These are phyloP conservation scores for Lentinula boryana DNA, from an alignment of 768 basidiomycete species.

Conservation along the genomic window DNA sequence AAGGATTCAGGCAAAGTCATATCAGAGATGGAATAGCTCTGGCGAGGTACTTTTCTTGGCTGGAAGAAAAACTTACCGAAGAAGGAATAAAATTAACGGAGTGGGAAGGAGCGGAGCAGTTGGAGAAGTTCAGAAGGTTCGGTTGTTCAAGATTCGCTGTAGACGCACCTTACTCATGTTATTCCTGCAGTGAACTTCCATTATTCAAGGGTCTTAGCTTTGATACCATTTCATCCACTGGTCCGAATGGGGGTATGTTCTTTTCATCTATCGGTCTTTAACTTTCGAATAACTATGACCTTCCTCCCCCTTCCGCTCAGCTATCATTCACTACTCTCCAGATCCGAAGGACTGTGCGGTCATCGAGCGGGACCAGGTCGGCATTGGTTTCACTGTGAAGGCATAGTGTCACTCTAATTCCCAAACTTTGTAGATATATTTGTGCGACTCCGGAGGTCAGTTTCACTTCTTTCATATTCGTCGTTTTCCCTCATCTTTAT, in stretches of 20 bases:
- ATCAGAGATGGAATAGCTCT: slow-evolving; percentile 88
- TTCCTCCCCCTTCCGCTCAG: slow-evolving; percentile 26
- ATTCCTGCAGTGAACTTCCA: slow-evolving; percentile 53
- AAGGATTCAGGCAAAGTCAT: slow-evolving; percentile 86
- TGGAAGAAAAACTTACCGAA: slow-evolving; percentile 73
- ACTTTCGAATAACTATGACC: not conserved
- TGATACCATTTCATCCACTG: slow-evolving; percentile 86
- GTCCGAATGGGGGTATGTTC: slow-evolving; percentile 79
- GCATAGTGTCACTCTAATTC: not conserved
- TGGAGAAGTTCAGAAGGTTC: slow-evolving; percentile 79
- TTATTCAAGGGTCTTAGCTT: slow-evolving; percentile 88
- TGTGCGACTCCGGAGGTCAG: slow-evolving; percentile 79
- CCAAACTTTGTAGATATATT: slow-evolving; percentile 27
- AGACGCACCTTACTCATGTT: not conserved
- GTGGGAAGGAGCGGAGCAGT: slow-evolving; percentile 68
- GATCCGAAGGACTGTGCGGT: slow-evolving; percentile 66
- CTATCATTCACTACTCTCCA: slow-evolving; percentile 92
- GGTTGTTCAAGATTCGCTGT: slow-evolving; percentile 19
- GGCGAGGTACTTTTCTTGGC: slow-evolving; percentile 88
- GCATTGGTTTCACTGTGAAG: not conserved
- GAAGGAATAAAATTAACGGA: slow-evolving; percentile 63
- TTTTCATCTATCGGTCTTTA: not conserved
- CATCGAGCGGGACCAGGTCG: slow-evolving; percentile 70
- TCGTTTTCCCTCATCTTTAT: not conserved
- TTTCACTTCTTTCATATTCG: not conserved